phyloP scores from a whole-genome alignment of 371 early-diverging fungal genomes.

The Syncephalastrum contaminatum region DNA sequence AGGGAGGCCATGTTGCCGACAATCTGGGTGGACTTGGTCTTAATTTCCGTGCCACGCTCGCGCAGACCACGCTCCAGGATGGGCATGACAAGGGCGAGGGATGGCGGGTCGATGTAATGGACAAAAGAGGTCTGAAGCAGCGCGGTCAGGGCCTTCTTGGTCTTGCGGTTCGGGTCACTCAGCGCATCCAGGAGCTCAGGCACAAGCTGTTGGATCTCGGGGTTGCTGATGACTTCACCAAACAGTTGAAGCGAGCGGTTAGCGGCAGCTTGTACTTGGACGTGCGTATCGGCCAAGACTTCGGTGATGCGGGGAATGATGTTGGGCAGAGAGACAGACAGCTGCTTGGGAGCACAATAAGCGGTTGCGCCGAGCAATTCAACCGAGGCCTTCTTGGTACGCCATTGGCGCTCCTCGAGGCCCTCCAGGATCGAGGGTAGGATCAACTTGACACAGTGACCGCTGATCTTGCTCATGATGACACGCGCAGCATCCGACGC shows the following conservation, averaged over 20 bases:
- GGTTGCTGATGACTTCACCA: constrained; percentile 94
- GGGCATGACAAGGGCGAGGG: constrained; percentile 93
- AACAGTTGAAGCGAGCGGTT: constrained; percentile 84
- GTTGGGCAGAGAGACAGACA: constrained; percentile 85
- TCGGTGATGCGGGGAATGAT: constrained; percentile 92
- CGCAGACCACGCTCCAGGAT: constrained; percentile 91
- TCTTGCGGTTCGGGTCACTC: constrained; percentile 87
- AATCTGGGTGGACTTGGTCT: constrained; percentile 95
- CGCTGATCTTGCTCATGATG: constrained; percentile 96
- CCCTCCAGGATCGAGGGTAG: constrained; percentile 88
- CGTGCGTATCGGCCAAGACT: constrained; percentile 91
- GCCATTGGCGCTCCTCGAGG: constrained; percentile 89
- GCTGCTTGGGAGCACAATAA: constrained; percentile 94
- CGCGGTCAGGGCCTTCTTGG: constrained; percentile 77
- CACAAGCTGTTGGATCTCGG: constrained; percentile 92
- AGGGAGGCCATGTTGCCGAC: constrained; percentile 96
- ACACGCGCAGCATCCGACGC: constrained; percentile 86
- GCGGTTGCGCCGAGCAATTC: constrained; percentile 97
- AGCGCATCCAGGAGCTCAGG: constrained; percentile 87
- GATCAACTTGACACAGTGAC: constrained; percentile 94
- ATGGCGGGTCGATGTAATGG: constrained; percentile 97
- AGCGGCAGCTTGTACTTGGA: constrained; percentile 89
- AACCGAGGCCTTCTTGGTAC: constrained; percentile 94
- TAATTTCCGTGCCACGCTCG: constrained; percentile 86
- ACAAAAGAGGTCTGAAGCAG: constrained; percentile 92